Base-by-base conservation (phyloP, 148 eudicot species). In the Vaccinium corymbosum region DNA sequence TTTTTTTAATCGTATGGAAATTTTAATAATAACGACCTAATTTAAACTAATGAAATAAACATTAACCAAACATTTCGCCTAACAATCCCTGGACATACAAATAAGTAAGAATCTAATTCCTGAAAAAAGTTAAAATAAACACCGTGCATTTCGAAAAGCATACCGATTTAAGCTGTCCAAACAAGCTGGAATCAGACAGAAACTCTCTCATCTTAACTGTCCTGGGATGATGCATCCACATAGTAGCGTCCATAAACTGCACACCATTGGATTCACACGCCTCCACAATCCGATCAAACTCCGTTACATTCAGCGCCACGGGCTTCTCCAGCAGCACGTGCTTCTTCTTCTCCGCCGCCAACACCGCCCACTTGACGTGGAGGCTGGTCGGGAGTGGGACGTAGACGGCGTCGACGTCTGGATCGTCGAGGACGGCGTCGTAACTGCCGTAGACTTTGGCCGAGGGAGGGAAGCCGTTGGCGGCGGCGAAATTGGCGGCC, bases 161-260 rank as follows among this genome's bases (percentile, higher is more conserved):
- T 78, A 78, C 81, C 81, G 48, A 12, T 53, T 78, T 78, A 13
- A 78, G 81, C 7, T 78, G 64, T 13, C 81, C 81, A 27, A 78
- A 78, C 17, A 16, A 46, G 4, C 32, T 17, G 1, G 46, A 15
- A 79, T 79, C 81, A 17, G 81, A 55, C 6, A 79, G 64, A 13
- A 79, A 79, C 10, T 53, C 81, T 6, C 5, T 55, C 81, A 79
- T 79, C 66, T 79, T 32, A 6, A 6, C 49, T 0, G 81, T 55
- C 48, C 81, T 27, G 2, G 81, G 66, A 32, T 79, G 46, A 11
- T 79, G 81, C 48, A 79, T 32, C 81, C 81, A 79, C 81, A 79
- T 79, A 22, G 81, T 79, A 55, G 25, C 22, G 7, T 79, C 81
- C 81, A 79, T 55, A 48, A 55, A 17, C 81, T 79, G 81, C 32